Conservation (phyloP, 148 eudicot genomes). For the Selenicereus undatus region DNA sequence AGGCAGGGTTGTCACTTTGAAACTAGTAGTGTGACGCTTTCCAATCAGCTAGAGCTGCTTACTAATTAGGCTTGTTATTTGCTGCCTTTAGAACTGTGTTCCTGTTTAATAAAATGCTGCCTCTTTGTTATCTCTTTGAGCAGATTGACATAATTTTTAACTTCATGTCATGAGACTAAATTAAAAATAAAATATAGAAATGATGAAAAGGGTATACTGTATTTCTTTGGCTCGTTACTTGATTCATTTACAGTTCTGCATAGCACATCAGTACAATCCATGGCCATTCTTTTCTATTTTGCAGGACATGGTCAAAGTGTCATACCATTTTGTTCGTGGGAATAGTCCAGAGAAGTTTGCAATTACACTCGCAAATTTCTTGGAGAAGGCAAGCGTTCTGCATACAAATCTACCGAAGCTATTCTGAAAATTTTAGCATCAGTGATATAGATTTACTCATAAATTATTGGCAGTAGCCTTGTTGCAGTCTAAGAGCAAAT, state of each 20-base stretch:
- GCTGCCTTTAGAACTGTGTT: not conserved
- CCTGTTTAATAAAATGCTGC: not conserved
- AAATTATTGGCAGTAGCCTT: not conserved
- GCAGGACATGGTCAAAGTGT: constrained; percentile 84
- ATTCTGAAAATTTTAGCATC: not conserved
- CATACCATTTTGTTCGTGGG: constrained; percentile 90
- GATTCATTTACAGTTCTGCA: not conserved
- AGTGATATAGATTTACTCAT: not conserved
- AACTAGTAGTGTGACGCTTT: too few relatives aligned
- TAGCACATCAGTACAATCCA: not conserved
- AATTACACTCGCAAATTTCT: constrained; percentile 63
- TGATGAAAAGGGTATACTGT: not conserved
- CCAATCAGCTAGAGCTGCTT: too few relatives aligned
- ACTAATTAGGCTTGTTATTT: not conserved
- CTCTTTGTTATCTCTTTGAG: not conserved
- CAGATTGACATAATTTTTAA: not conserved
- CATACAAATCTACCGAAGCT: not conserved
- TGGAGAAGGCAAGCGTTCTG: constrained; percentile 70
- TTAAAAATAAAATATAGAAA: not conserved
- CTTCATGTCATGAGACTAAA: not conserved
- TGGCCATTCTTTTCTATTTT: constrained; percentile 9
- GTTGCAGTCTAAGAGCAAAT: not conserved
- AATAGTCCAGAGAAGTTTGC: constrained; percentile 73
- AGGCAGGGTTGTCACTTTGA: too few relatives aligned
- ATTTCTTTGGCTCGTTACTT: not conserved